Evolutionary conservation across 2,329 filamentous ascomycete genomes (phyloP), one percentile per base, ranked within the genome.

Genomic region (Orbilia javanica): DNA sequence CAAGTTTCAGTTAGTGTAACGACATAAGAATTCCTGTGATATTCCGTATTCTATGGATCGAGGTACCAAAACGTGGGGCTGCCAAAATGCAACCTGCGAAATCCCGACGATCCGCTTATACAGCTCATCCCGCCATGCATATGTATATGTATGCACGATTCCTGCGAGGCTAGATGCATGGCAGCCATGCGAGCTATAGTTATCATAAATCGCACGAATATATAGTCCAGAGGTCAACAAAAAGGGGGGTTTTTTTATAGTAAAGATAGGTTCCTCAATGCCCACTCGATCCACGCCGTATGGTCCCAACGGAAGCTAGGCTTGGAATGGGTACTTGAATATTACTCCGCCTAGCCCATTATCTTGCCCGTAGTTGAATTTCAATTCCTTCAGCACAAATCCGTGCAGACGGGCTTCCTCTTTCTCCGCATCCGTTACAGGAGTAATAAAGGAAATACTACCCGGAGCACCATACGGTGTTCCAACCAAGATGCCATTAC

Each of bases 311-410:
- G 18, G 10, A 36, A 29, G 6, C 46, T 55, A 67, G n/a, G 42
- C 18, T 44, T 15, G 31, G 46, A 39, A 46, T 6, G 74, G 74
- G 20, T 78, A 78, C 31, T 62, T 68, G 34, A 78, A 78, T 25
- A 25, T 57, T 27, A 68, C 20, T 0, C 27, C 53, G 22, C 48
- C 18, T 0, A 29, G 18, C 36, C 8, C 42, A 39, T 31, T 44
- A 53, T 20, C 34, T 31, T 53, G 55, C 10, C 34, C 42, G n/a
- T 71, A 36, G 13, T 72, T 27, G 27, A 78, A 64, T 15, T 36
- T 25, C 13, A 78, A 27, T 22, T 72, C 74, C 25, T 72, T 72
- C 31, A 78, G 44, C n/a, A 63, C 42, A 39, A 78, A 78, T 7
- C 50, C 31, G 34, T 60, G 34, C 13, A 68, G 46, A 3, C 15